phyloP scores from a whole-genome alignment of 495 filamentous ascomycete species.

The Aspergillus sparsus region DNA sequence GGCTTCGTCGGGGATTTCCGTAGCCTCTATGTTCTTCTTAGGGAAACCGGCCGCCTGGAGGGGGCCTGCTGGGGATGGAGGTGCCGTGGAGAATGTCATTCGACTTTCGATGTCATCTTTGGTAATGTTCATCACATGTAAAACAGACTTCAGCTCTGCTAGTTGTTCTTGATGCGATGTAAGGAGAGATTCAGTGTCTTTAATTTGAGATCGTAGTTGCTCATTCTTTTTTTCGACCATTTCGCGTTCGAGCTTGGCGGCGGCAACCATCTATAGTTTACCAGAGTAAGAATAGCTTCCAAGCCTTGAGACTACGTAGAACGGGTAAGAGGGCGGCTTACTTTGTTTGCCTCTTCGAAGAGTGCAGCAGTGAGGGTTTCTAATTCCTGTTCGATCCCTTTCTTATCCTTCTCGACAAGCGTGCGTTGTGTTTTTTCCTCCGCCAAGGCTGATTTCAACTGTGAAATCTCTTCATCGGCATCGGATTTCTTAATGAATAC shows the following conservation, averaged over 20 bases:
- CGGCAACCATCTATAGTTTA: constrained; percentile 77
- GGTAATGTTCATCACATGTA: constrained; percentile 81
- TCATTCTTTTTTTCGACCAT: constrained; percentile 74
- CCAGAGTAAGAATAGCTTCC: constrained; percentile 29
- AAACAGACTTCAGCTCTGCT: constrained; percentile 82
- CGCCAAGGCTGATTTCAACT: constrained; percentile 64
- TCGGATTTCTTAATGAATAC: constrained; percentile 69
- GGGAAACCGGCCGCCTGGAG: constrained; percentile 24
- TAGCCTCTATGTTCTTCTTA: constrained; percentile 28
- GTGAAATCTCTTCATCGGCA: constrained; percentile 68
- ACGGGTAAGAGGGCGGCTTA: constrained; percentile 30
- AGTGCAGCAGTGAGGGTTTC: constrained; percentile 86
- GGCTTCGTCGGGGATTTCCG: constrained; percentile 17
- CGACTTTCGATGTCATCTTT: constrained; percentile 66
- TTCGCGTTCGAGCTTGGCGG: constrained; percentile 71
- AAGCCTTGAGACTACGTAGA: background rate
- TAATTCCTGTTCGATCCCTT: constrained; percentile 75
- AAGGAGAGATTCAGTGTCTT: constrained; percentile 83
- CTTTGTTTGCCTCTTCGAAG: constrained; percentile 93
- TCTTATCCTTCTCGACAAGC: constrained; percentile 69
- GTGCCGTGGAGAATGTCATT: constrained; percentile 61
- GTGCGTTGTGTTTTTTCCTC: constrained; percentile 62
- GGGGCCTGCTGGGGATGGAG: constrained; percentile 60
- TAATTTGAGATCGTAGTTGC: constrained; percentile 73
- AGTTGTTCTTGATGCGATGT: constrained; percentile 92